These are phyloP conservation scores for Podospora didyma DNA, from an alignment of 495 filamentous ascomycete genomes.

Conservation along the genomic window DNA sequence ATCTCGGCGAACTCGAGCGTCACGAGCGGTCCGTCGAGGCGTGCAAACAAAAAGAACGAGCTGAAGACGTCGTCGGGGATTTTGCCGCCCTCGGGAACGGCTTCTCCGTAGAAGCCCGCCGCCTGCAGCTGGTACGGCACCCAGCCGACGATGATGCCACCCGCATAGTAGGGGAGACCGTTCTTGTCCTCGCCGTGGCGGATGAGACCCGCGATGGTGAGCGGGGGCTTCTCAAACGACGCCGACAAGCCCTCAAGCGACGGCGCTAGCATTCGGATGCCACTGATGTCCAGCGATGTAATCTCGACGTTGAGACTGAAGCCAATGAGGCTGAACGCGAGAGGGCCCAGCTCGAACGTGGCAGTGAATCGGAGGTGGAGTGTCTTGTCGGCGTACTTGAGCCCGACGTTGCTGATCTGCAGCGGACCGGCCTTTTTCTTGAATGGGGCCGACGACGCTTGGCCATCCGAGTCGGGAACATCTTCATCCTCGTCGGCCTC, in stretches of 20 bases:
- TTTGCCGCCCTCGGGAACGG: not conserved
- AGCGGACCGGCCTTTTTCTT: slow-evolving; percentile 30
- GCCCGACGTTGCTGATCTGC: slow-evolving; percentile 29
- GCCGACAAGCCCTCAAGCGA: slow-evolving; percentile 35
- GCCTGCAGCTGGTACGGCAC: slow-evolving; percentile 35
- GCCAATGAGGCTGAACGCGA: slow-evolving; percentile 34
- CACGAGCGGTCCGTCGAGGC: slow-evolving; percentile 42
- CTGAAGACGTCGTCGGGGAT: slow-evolving; percentile 17
- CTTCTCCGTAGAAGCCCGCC: slow-evolving; percentile 31
- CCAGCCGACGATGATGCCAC: slow-evolving; percentile 37
- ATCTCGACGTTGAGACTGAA: slow-evolving; percentile 21
- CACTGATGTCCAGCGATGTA: slow-evolving; percentile 5
- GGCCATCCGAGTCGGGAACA: not conserved
- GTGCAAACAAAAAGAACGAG: slow-evolving; percentile 36
- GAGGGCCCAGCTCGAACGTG: slow-evolving; percentile 35
- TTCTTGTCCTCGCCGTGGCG: slow-evolving; percentile 15
- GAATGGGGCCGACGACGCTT: slow-evolving; percentile 1
- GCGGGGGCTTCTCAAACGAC: slow-evolving; percentile 34
- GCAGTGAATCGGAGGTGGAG: slow-evolving; percentile 35
- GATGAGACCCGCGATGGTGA: slow-evolving; percentile 38
- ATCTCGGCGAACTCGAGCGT: slow-evolving; percentile 40
- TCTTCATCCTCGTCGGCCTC: not conserved
- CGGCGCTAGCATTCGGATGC: slow-evolving; percentile 13
- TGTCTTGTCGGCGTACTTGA: slow-evolving; percentile 24
- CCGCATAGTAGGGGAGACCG: slow-evolving; percentile 27